These are phyloP conservation scores for Babjeviella inositovora DNA, from an alignment of 805 yeast species.

Conservation along the genomic window DNA sequence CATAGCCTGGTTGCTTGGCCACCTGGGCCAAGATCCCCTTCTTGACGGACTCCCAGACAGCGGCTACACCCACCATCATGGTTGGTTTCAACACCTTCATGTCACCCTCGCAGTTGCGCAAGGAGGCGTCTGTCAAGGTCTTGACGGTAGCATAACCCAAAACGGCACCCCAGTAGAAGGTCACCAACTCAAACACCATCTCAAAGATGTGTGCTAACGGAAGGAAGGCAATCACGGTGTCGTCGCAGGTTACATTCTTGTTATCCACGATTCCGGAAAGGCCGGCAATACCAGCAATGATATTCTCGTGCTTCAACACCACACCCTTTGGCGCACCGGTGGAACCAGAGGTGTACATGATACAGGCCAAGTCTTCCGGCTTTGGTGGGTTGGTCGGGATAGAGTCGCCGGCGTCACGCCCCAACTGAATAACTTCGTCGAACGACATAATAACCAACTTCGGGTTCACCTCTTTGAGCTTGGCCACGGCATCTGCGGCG, in stretches of 20 bases:
- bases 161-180: slow-evolving; percentile 80
- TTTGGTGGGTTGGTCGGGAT: slow-evolving; percentile 24
- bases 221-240: slow-evolving; percentile 73
- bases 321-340: slow-evolving; percentile 84
- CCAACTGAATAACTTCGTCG: slow-evolving; percentile 51
- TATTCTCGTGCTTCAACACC: slow-evolving; percentile 44
- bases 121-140: slow-evolving; percentile 72
- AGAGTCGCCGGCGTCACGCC: slow-evolving; percentile 28
- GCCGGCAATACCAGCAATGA: slow-evolving; percentile 82
- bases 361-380: slow-evolving; percentile 49
- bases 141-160: slow-evolving; percentile 88
- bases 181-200: slow-evolving; percentile 66
- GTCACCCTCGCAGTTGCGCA: slow-evolving; percentile 80
- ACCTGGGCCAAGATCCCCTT: slow-evolving; percentile 81
- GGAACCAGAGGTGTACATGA: slow-evolving; percentile 82
- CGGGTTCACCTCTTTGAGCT: slow-evolving; percentile 54
- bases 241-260: too few relatives aligned
- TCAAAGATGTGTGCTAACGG: slow-evolving; percentile 97
- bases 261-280: slow-evolving; percentile 42
- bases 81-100: slow-evolving; percentile 80
- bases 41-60: slow-evolving; percentile 93
- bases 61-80: slow-evolving; percentile 95
- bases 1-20: slow-evolving; percentile 40
- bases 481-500: slow-evolving; percentile 40
- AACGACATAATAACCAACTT: slow-evolving; percentile 53